These are phyloP conservation scores for Coemansia sp. DNA, from an alignment of 192 early-diverging fungal genomes.

Conservation along the genomic window DNA sequence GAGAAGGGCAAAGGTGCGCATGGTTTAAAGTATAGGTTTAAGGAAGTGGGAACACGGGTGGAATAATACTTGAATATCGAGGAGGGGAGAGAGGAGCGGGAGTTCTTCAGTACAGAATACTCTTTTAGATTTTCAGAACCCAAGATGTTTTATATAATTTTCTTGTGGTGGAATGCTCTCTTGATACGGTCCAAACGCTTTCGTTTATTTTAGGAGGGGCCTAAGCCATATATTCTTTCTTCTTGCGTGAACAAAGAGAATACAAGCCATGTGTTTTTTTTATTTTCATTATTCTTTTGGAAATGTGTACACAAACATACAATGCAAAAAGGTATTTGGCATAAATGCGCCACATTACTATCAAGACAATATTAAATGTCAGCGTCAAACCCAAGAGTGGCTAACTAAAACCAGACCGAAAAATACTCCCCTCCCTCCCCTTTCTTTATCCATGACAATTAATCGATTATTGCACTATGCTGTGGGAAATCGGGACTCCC, in stretches of 20 bases:
- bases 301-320: not conserved
- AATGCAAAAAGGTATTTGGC: not conserved
- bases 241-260: constrained; percentile 1
- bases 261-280: not conserved
- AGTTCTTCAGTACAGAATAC: not conserved
- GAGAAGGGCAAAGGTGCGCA: constrained; percentile 38
- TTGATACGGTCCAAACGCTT: too few relatives aligned
- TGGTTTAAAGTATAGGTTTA: not conserved
- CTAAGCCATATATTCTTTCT: not conserved
- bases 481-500: too few relatives aligned
- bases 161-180: too few relatives aligned
- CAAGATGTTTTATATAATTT: too few relatives aligned
- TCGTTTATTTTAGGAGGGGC: not conserved
- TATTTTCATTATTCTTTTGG: not conserved
- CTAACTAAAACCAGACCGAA: too few relatives aligned
- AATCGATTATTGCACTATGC: too few relatives aligned
- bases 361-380: not conserved
- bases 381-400: not conserved
- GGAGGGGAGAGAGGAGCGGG: not conserved
- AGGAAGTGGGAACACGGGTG: not conserved
- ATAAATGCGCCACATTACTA: not conserved
- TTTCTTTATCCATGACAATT: too few relatives aligned
- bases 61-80: not conserved
- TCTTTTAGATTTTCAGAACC: not conserved
- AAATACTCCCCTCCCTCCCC: too few relatives aligned